Evolutionary conservation across 352 stramenopile genomes (phyloP), one percentile per base, ranked within the genome.

Genomic region (Phytophthora citrophthora): DNA sequence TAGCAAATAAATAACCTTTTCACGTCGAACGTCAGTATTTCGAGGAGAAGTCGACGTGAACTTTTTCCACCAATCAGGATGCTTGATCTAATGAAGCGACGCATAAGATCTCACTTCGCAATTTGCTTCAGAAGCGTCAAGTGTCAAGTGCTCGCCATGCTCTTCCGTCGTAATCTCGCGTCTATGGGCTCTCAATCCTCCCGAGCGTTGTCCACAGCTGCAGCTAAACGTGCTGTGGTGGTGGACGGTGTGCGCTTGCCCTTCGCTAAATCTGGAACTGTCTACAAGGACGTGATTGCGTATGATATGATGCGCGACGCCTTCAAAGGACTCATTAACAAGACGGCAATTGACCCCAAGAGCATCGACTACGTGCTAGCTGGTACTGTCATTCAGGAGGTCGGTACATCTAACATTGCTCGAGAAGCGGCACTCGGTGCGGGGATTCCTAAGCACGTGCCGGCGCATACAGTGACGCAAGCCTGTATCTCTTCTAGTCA

Each of bases 321-420:
- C 5, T 97, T 98, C 72, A 98, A 98, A 76, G 97, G 96, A 10
- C 72, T 99, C 20, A 75, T 99, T 16, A 96, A 90, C 53, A 98
- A 98, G 75, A 98, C 95, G 3, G 96, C 95, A 40, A 73, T 99
- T 11, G 88, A 99, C 68, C 95, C 97, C n/a, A 83, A 81, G 45
- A 85, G 88, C 32, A 93, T 99, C 52, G 97, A 99, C 83, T 99
- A 99, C 69, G 83, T 99, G 8, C 68, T 98, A 47, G 96, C 81
- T 34, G 97, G 97, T 18, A 99, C 96, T 26, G 97, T 99, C 32
- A 98, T 99, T 73, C 94, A 98, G 80, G 97, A 99, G 72, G 93
- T 98, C 20, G 82, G 89, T 49, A 99, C 97, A n/a, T 97, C 86
- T 59, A 99, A 99, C 83, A 99, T 99, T 78, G 97, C 97, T 13